Base-by-base conservation (phyloP, 2,329 filamentous ascomycete species). In the Beauveria sp. region DNA sequence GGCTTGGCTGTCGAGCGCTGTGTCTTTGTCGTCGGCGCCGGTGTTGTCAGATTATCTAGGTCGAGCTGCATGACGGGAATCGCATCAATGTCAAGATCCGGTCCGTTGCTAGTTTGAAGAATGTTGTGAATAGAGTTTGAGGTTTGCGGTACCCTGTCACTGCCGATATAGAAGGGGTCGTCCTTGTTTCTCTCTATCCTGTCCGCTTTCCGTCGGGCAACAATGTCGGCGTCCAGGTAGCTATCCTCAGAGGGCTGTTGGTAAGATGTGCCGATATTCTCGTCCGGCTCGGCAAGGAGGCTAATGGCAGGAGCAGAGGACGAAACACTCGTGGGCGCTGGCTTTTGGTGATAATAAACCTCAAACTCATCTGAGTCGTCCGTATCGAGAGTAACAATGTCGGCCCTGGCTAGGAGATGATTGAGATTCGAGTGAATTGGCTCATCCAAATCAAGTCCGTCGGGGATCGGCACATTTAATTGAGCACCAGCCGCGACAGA, bases 1-100 rank as follows among this genome's bases (percentile, higher is more conserved):
- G 79, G 74, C 65, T 80, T 78, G 22, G 76, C 72, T 41, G 71
- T 59, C 54, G 71, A 67, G 61, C 70, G 66, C 67, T 72, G 69
- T 63, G 74, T 67, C 12, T 37, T 37, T 64, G 73, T 65, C 63
- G 73, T 64, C 62, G 70, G 62, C 16, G 69, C 61, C 16, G 70
- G 64, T 54, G 63, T 67, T 55, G 66, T 66, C 9, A 81, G 71
- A 63, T 81, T 82, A 37, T 87, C 86, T 8, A 97, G 81, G 64
- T 96, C 87, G 52, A 99, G 81, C 70, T 96, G 87, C 86, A 99
- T 94, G 68, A 99, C 93, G 2, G 94, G 94, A 67, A 99, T 99
- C 2, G 91, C 85, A 73, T 99, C 94, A 48, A 99, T 88, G 70
- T 99, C 93, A 9, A 97, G 77, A 50, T 90, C 88, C 2, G 88